A percentile compares a stretch with the other conserved stretches of the same genome.
These are phyloP conservation scores for Collybia nuda DNA, from an alignment of 768 basidiomycete species.

Conservation along the genomic window DNA sequence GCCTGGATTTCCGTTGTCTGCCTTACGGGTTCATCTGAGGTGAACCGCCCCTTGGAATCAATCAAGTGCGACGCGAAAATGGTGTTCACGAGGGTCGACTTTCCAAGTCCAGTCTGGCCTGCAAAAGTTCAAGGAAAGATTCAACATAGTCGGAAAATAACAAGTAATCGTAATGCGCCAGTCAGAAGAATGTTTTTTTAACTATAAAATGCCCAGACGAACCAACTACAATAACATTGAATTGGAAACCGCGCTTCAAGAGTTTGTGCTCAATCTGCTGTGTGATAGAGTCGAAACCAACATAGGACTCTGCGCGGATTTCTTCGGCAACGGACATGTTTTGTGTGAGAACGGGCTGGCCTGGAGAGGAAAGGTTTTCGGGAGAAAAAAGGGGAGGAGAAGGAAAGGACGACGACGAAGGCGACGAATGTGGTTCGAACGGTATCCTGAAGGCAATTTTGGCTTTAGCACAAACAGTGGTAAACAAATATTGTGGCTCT, in stretches of 20 bases:
- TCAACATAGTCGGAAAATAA: neutral
- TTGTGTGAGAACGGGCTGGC: neutral
- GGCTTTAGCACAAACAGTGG: conserved; percentile 1
- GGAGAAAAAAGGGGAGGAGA: conserved; percentile 5
- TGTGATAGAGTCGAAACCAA: conserved; percentile 98
- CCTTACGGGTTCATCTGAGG: conserved; percentile 84
- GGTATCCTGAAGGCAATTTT: conserved; percentile 1
- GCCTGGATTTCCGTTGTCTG: conserved; percentile 98
- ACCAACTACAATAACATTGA: conserved; percentile 98
- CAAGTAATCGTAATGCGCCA: neutral
- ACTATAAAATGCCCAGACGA: conserved; percentile 21
- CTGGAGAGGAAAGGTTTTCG: neutral
- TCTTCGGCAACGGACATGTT: conserved; percentile 53
- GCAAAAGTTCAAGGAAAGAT: conserved; percentile 5
- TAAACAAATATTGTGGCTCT: conserved; percentile 2
- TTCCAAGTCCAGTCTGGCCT: conserved; percentile 98
- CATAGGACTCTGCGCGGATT: conserved; percentile 90
- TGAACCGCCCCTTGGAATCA: conserved; percentile 93
- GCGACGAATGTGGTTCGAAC: conserved; percentile 3
- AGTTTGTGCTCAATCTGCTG: conserved; percentile 99
- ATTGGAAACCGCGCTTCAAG: conserved; percentile 98
- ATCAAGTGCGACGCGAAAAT: conserved; percentile 98
- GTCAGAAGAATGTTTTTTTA: neutral
- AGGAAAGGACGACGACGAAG: conserved; percentile 1
- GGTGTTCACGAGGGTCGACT: conserved; percentile 98